These are phyloP conservation scores for Diaporthe humulicola DNA, from an alignment of 2,329 filamentous ascomycete genomes.

Conservation along the genomic window DNA sequence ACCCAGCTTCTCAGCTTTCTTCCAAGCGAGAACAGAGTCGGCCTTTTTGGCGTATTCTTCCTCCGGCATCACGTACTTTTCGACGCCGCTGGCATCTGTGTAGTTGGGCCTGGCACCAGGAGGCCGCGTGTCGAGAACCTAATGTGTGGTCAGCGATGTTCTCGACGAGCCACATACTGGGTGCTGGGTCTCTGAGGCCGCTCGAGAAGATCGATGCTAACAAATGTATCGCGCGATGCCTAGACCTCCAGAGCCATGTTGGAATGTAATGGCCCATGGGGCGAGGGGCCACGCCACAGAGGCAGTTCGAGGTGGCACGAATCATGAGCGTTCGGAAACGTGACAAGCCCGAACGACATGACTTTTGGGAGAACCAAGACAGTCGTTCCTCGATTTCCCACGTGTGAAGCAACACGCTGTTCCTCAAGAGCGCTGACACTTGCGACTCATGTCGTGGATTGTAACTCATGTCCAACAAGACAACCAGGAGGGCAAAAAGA, in stretches of 20 bases:
- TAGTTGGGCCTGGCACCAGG: slow-evolving; percentile 82
- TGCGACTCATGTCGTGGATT: neutral
- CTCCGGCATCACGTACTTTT: slow-evolving; percentile 91
- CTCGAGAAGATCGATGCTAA: neutral
- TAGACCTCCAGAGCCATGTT: no score
- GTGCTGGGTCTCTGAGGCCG: neutral
- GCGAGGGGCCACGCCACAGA: neutral
- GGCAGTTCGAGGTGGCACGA: neutral
- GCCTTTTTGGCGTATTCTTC: slow-evolving; percentile 87
- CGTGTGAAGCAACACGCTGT: neutral
- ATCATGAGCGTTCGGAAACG: neutral
- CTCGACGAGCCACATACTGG: neutral
- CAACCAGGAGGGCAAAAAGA: neutral
- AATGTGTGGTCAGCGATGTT: slow-evolving; percentile 44
- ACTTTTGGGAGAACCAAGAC: neutral
- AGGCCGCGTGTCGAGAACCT: slow-evolving; percentile 88
- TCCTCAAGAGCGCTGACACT: neutral
- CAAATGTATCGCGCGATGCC: neutral
- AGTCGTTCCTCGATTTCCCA: neutral
- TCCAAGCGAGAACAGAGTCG: slow-evolving; percentile 95
- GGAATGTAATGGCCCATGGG: neutral
- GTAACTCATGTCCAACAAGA: neutral
- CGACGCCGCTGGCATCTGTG: slow-evolving; percentile 82
- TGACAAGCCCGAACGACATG: neutral
- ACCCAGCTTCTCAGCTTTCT: slow-evolving; percentile 93